A percentile compares a stretch with the other conserved stretches of the same genome.
Conservation (phyloP, 2,329 filamentous ascomycete species). For the Fusarium torulosum region DNA sequence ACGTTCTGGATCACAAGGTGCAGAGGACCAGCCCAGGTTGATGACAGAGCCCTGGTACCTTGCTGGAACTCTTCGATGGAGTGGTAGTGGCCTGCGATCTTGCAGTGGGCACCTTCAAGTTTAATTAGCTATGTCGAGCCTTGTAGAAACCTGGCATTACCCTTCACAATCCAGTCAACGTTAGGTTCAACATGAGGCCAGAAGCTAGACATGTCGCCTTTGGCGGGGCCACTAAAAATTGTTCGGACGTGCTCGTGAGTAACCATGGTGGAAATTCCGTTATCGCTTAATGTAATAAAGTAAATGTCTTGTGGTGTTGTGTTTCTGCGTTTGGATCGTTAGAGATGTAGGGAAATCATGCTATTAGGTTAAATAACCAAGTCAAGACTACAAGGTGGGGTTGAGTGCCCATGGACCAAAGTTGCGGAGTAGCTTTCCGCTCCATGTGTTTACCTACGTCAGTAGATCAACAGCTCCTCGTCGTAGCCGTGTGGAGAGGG, state of each 20-base stretch:
- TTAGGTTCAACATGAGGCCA: constrained; percentile 7
- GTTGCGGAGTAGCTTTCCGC: too few species aligned
- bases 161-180: constrained; percentile 1
- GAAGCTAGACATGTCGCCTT: constrained; percentile 6
- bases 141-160: neutral
- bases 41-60: neutral
- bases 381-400: too few species aligned
- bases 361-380: too few species aligned
- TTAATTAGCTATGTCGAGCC: neutral
- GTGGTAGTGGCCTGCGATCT: neutral
- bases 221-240: neutral
- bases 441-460: too few species aligned
- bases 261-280: neutral
- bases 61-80: constrained; percentile 7
- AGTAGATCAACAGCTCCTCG: too few species aligned
- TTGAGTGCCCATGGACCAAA: too few species aligned
- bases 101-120: neutral
- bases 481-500: constrained; percentile 1
- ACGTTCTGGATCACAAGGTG: constrained; percentile 4
- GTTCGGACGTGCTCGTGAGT: constrained; percentile 1
- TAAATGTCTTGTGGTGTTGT: too few species aligned
- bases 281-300: too few species aligned
- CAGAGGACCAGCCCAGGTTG: constrained; percentile 1
- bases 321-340: neutral
- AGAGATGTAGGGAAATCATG: neutral